Evolutionary conservation across 1,284 basidiomycete species (phyloP).

Genomic region (Ustilago loliicola): DNA sequence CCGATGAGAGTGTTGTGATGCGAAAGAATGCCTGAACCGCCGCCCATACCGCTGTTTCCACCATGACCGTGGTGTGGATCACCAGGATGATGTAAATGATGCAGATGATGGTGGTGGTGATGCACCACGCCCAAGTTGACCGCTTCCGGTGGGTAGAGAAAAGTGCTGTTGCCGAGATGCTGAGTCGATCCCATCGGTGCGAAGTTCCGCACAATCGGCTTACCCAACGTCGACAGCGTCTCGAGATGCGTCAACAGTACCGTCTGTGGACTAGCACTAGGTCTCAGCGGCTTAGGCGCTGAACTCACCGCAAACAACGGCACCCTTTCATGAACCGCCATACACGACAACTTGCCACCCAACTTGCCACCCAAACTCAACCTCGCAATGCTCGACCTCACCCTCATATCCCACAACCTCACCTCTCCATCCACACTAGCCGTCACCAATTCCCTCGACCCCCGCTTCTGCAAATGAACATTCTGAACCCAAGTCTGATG

Average conservation of each 20-base stretch:
- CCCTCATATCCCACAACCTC: conserved; percentile 90
- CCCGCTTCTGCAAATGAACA: conserved; percentile 84
- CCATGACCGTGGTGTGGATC: conserved; percentile 9
- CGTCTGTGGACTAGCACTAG: conserved; percentile 39
- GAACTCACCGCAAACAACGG: conserved; percentile 81
- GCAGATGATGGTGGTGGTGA: conserved; percentile 36
- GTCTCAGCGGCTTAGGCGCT: conserved; percentile 41
- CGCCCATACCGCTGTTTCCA: conserved; percentile 7
- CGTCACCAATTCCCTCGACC: conserved; percentile 84
- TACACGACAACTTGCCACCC: conserved; percentile 76
- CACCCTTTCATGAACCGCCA: conserved; percentile 88
- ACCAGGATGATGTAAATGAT: conserved; percentile 32
- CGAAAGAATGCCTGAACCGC: conserved; percentile 13
- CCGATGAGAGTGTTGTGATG: conserved; percentile 8
- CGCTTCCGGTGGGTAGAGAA: conserved; percentile 36
- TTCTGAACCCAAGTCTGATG: conserved; percentile 93
- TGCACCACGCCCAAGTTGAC: conserved; percentile 34
- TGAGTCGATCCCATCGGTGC: conserved; percentile 37
- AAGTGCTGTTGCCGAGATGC: conserved; percentile 39
- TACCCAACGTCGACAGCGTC: conserved; percentile 36
- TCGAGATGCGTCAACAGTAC: conserved; percentile 55
- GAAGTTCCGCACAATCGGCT: conserved; percentile 48
- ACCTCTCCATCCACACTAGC: conserved; percentile 93
- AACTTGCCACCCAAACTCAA: conserved; percentile 74
- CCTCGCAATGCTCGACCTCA: conserved; percentile 79